phyloP scores from a whole-genome alignment of 2,329 filamentous ascomycete genomes.

The Penicillium hordei region DNA sequence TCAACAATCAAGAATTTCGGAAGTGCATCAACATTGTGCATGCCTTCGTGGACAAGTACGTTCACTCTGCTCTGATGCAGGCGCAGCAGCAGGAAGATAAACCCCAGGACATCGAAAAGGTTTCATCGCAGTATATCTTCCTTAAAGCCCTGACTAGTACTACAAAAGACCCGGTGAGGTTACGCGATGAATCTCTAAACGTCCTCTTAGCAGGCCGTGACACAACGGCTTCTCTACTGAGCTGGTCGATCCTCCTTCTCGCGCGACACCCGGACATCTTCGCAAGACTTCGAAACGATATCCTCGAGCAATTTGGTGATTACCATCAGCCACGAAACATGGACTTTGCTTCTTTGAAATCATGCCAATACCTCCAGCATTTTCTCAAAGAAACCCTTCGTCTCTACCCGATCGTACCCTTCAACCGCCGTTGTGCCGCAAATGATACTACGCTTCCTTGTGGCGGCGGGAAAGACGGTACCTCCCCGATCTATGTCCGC shows the following conservation, averaged over 20 bases:
- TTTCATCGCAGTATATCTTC: slow-evolving; percentile 1
- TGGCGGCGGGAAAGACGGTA: slow-evolving; percentile 14
- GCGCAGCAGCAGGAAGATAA: background rate
- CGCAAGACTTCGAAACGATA: slow-evolving; percentile 66
- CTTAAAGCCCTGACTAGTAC: background rate
- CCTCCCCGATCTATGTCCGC: slow-evolving; percentile 1
- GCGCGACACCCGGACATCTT: slow-evolving; percentile 65
- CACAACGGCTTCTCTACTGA: slow-evolving; percentile 74
- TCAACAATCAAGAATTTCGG: background rate
- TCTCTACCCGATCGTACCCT: slow-evolving; percentile 28
- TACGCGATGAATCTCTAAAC: slow-evolving; percentile 71
- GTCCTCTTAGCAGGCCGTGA: slow-evolving; percentile 73
- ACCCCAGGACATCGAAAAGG: background rate
- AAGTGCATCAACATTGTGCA: background rate
- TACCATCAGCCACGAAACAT: slow-evolving; percentile 18
- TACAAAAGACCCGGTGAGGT: background rate
- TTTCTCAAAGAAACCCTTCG: slow-evolving; percentile 11
- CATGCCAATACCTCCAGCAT: slow-evolving; percentile 1
- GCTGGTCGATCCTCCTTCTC: slow-evolving; percentile 75
- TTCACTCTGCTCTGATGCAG: background rate
- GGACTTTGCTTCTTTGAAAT: background rate
- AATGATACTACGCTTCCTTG: background rate
- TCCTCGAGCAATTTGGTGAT: slow-evolving; percentile 62
- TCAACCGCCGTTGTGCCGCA: slow-evolving; percentile 18
- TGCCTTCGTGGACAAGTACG: background rate